Evolutionary conservation across 805 yeast species (phyloP).

Genomic region (fission yeast (Schizosaccharomyces pombe)): ASM294v3 CU329670.1:971501-972000

Average conservation of each 20-base stretch:
- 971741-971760: conserved; percentile 65
- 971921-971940: conserved; percentile 64
- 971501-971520: conserved; percentile 80
- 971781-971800: conserved; percentile 93
- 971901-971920: conserved; percentile 58
- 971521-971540: conserved; percentile 93
- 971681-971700: conserved; percentile 94
- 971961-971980: conserved; percentile 79
- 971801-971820: conserved; percentile 30
- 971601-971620: conserved; percentile 83
- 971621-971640: conserved; percentile 83
- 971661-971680: conserved; percentile 91
- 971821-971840: not conserved
- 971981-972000: conserved; percentile 90
- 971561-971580: conserved; percentile 83
- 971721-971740: conserved; percentile 86
- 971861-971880: conserved; percentile 11
- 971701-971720: conserved; percentile 78
- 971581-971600: conserved; percentile 96
- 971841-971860: not conserved
- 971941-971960: conserved; percentile 92
- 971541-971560: conserved; percentile 89
- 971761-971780: conserved; percentile 71
- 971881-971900: conserved; percentile 42
- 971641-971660: conserved; percentile 67